Conservation (phyloP, 1,284 basidiomycete species). For the Apiotrichum siamense region DNA sequence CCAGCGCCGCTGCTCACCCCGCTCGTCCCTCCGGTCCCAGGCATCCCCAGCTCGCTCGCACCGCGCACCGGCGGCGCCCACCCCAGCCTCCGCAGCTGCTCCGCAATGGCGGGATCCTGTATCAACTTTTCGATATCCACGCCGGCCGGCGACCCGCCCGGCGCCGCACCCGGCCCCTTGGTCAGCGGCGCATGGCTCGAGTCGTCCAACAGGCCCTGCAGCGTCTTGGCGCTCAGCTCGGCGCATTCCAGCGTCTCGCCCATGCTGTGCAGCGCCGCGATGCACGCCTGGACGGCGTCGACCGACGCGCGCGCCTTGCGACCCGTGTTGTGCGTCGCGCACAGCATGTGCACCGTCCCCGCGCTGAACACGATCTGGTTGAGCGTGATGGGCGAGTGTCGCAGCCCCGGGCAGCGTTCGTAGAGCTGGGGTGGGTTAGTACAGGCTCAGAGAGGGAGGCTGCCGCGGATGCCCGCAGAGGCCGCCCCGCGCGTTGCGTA, state of each 20-base stretch:
- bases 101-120: slow-evolving; percentile 12
- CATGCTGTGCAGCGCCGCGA: slow-evolving; percentile 18
- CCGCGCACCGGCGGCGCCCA: slow-evolving; percentile 18
- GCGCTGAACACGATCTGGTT: slow-evolving; percentile 31
- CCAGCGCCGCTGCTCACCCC: slow-evolving; percentile 16
- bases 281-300: slow-evolving; percentile 16
- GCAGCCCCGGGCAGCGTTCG: slow-evolving; percentile 26
- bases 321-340: slow-evolving; percentile 17
- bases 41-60: no score
- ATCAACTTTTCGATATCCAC: slow-evolving; percentile 11
- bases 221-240: slow-evolving; percentile 5
- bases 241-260: slow-evolving; percentile 16
- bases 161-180: not conserved
- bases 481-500: no score
- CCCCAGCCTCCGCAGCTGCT: slow-evolving; percentile 16
- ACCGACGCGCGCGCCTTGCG: slow-evolving; percentile 13
- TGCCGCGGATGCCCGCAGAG: no score
- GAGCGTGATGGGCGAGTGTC: slow-evolving; percentile 27
- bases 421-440: slow-evolving; percentile 17
- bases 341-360: slow-evolving; percentile 30
- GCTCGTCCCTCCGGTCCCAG: no score
- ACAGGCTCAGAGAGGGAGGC: not conserved
- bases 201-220: slow-evolving; percentile 12
- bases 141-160: not conserved
- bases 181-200: slow-evolving; percentile 1